Conservation (phyloP, 2,329 filamentous ascomycete species). For the Xylogone sp. region DNA sequence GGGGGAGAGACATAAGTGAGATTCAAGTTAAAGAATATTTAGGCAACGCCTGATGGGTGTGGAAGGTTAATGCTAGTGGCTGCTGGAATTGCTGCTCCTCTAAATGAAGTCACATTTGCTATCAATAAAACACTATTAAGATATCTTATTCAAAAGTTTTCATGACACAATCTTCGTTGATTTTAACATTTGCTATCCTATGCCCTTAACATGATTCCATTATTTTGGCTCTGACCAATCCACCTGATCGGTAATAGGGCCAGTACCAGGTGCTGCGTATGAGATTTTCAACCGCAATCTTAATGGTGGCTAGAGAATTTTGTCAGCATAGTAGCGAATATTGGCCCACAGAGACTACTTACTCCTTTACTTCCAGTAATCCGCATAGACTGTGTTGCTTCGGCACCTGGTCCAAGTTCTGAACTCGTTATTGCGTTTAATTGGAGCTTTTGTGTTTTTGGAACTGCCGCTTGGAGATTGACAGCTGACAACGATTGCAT, state of each 20-base stretch:
- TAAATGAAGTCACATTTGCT: too few relatives aligned
- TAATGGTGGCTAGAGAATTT: slow-evolving; percentile 60
- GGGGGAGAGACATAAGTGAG: too few relatives aligned
- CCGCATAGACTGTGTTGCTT: slow-evolving; percentile 89
- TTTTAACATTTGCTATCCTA: neutral
- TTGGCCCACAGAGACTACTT: slow-evolving; percentile 44
- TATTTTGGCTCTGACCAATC: slow-evolving; percentile 82
- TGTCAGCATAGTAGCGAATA: slow-evolving; percentile 8
- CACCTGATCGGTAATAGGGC: slow-evolving; percentile 82
- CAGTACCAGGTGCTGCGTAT: slow-evolving; percentile 67
- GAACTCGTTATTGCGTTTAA: slow-evolving; percentile 82
- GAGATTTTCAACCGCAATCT: slow-evolving; percentile 82
- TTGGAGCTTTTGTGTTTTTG: slow-evolving; percentile 92
- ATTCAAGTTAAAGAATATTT: too few relatives aligned
- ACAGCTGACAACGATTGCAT: slow-evolving; percentile 65
- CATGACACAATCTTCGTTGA: neutral
- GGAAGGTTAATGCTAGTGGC: too few relatives aligned
- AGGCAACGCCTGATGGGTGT: too few relatives aligned
- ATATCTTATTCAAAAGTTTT: neutral
- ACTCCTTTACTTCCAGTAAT: slow-evolving; percentile 83
- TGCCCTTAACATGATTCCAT: neutral
- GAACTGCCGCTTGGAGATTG: slow-evolving; percentile 88
- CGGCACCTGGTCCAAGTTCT: slow-evolving; percentile 71
- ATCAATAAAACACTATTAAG: neutral
- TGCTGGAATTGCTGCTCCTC: too few relatives aligned